phyloP scores from a whole-genome alignment of 2,329 filamentous ascomycete species.

The Penicillium crustosum region DNA sequence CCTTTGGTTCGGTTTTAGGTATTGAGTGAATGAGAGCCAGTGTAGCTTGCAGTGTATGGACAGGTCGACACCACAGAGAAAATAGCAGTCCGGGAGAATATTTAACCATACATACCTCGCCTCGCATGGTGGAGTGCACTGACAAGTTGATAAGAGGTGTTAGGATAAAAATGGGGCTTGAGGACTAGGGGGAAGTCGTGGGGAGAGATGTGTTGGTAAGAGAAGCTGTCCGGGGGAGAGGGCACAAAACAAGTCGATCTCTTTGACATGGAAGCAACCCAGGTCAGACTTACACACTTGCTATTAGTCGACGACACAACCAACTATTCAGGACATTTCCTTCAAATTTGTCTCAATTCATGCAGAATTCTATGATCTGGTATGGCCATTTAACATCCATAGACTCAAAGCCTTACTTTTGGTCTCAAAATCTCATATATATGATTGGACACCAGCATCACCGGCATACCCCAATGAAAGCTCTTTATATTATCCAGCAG shows the following conservation, averaged over 20 bases:
- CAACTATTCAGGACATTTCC: not conserved
- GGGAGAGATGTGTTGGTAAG: not conserved
- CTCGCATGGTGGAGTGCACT: not conserved
- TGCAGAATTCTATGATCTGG: too few species aligned
- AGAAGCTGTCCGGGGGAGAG: not conserved
- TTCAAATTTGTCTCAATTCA: not conserved
- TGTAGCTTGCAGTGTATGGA: not conserved
- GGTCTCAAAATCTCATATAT: not conserved
- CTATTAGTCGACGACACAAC: not conserved
- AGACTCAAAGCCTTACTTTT: not conserved
- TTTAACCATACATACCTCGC: not conserved
- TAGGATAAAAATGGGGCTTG: not conserved
- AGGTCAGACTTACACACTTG: not conserved
- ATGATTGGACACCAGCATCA: not conserved
- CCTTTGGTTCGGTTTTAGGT: not conserved
- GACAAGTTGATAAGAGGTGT: too few species aligned
- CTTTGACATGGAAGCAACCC: not conserved
- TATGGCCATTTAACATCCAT: too few species aligned
- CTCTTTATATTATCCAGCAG: too few species aligned
- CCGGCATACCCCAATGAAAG: not conserved
- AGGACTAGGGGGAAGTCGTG: not conserved
- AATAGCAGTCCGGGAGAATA: not conserved
- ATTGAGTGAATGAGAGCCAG: not conserved
- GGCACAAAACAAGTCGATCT: not conserved
- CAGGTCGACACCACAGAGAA: not conserved